Evolutionary conservation across 495 filamentous ascomycete species (phyloP), one percentile per base, ranked within the genome.

Genomic region (Friedmanniomyces endolithicus): DNA sequence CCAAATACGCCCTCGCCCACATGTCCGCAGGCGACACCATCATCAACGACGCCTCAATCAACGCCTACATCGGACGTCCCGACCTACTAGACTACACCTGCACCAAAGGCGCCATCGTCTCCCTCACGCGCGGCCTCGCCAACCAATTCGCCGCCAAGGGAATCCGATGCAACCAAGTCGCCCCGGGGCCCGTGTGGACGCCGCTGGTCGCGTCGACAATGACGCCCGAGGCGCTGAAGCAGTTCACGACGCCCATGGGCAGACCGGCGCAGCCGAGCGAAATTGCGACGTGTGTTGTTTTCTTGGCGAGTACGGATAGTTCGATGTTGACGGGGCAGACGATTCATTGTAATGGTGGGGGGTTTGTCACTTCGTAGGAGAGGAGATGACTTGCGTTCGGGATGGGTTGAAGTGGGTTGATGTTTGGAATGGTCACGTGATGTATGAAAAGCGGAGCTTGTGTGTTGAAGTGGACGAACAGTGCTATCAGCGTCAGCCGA

Each of bases 41-140:
- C 65, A 88, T 92, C 74, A 90, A 90, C 68, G 87, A 85, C 68
- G 82, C 85, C 44, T 86, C 77, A 9, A 72, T 92, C 52, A 92
- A 92, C 68, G 83, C 82, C 29, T 94, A 90, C 72, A 79, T 87
- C 56, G 86, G 86, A 31, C 83, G 85, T 14, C 82, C 82, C 0
- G 86, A 92, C 63, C 77, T 94, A 1, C 77, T 94, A 25, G 88
- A 95, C 70, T 92, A 94, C 70, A 88, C 86, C 1, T 78, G 84
- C 9, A 85, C 81, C 39, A 94, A 94, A 65, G 87, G 87, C 48
- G 86, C 87, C 52, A 86, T 92, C 56, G 71, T 94, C 2, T 76
- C 86, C 16, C 90, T 94, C 71, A 90, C 86, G 0, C 81, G 86
- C 14, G 86, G 76, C 12, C 72, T 94, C 14, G 83, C 82, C 37